Conservation (phyloP, 495 filamentous ascomycete species). For the Saxophila tyrrhenica region DNA sequence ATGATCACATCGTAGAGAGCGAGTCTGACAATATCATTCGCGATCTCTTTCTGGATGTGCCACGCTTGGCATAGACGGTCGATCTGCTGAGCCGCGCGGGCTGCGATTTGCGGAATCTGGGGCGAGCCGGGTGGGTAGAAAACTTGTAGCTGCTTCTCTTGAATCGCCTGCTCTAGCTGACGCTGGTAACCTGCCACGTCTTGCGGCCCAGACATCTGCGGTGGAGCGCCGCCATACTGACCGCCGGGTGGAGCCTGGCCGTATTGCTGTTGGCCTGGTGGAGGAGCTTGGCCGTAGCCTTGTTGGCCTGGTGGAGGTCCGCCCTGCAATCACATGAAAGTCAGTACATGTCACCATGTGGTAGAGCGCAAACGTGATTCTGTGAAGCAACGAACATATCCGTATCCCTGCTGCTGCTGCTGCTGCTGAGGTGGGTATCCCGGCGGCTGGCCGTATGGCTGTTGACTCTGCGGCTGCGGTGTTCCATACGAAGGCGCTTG, state of each 20-base stretch:
- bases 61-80: conserved; percentile 43
- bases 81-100: conserved; percentile 34
- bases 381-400: conserved; percentile 21
- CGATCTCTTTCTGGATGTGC: conserved; percentile 49
- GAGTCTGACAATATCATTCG: conserved; percentile 56
- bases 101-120: conserved; percentile 32
- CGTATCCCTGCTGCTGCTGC: conserved; percentile 9
- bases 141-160: conserved; percentile 44
- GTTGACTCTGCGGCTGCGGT: conserved; percentile 1
- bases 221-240: conserved; percentile 16
- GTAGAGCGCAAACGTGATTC: background rate
- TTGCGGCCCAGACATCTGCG: conserved; percentile 31
- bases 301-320: conserved; percentile 11
- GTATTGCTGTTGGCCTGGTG: conserved; percentile 19
- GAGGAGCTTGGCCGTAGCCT: background rate
- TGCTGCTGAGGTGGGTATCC: conserved; percentile 10
- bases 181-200: conserved; percentile 43
- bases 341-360: conserved; percentile 4
- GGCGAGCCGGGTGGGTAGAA: conserved; percentile 48
- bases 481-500: conserved; percentile 3
- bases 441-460: conserved; percentile 3
- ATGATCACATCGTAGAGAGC: conserved; percentile 55
- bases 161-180: conserved; percentile 41
- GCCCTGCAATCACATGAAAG: conserved; percentile 6
- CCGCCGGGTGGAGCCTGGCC: conserved; percentile 15